phyloP scores from a whole-genome alignment of 2,329 filamentous ascomycete genomes.

The Colletotrichum noveboracense region DNA sequence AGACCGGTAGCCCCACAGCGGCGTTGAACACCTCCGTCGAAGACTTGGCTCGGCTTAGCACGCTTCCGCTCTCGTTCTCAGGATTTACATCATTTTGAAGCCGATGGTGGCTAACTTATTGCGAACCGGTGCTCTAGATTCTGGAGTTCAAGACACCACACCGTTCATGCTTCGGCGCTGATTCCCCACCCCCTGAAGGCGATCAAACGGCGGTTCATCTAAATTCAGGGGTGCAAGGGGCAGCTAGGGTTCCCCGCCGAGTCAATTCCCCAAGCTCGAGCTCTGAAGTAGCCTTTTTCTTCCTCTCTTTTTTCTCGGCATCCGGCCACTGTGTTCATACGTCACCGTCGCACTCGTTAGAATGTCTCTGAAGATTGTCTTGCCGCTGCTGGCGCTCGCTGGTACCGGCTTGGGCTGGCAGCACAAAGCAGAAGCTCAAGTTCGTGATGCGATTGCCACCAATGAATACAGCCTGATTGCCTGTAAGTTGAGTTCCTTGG shows the following conservation, averaged over 20 bases:
- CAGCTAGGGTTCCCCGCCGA: slow-evolving; percentile 7
- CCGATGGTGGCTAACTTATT: background rate
- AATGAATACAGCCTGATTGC: slow-evolving; percentile 33
- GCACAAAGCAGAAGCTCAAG: slow-evolving; percentile 7
- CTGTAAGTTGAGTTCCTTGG: slow-evolving; percentile 30
- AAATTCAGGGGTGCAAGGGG: slow-evolving; percentile 8
- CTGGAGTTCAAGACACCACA: background rate
- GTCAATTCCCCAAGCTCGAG: slow-evolving; percentile 5
- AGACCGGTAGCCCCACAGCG: background rate
- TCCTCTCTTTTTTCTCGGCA: background rate
- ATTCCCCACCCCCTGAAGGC: background rate
- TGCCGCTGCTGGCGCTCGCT: slow-evolving; percentile 6
- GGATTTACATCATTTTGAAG: background rate
- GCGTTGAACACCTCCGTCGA: background rate
- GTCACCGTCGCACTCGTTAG: background rate
- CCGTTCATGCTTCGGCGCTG: background rate
- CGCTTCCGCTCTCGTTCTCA: background rate
- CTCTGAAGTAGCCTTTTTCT: background rate
- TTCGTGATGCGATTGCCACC: slow-evolving; percentile 1
- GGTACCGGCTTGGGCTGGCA: slow-evolving; percentile 1
- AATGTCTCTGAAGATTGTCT: slow-evolving; percentile 10
- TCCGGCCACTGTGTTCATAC: background rate
- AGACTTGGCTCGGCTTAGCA: background rate
- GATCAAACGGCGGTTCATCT: slow-evolving; percentile 11
- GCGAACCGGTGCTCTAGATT: fast-evolving